phyloP scores from a whole-genome alignment of 129 eudicot genomes.

The Artemisia tridentata region DNA sequence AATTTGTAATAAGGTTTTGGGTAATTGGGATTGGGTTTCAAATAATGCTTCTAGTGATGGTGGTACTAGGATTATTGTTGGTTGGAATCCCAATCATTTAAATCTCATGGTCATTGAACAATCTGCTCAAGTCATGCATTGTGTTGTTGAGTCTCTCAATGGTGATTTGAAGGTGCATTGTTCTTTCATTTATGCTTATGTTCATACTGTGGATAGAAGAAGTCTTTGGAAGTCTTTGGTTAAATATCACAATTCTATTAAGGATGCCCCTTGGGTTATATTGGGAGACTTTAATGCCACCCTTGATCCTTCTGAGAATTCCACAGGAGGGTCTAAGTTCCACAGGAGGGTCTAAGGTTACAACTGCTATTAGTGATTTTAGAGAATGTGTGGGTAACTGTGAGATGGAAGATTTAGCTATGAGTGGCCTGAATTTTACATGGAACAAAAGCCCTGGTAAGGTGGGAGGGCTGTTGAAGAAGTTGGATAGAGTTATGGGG shows the following conservation, averaged over 20 bases:
- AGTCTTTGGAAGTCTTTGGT: no score
- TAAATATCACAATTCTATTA: no score
- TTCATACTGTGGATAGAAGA: not conserved
- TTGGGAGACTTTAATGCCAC: no score
- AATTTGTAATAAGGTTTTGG: not conserved
- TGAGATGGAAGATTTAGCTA: no score
- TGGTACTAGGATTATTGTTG: not conserved
- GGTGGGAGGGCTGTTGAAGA: not conserved
- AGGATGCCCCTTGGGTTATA: no score
- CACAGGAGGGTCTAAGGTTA: not conserved
- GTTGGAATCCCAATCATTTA: not conserved
- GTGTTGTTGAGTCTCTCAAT: not conserved
- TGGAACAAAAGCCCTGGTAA: no score
- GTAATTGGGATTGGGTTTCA: not conserved
- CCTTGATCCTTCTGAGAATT: no score
- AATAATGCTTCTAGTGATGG: not conserved
- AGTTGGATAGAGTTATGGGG: not conserved
- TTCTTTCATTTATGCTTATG: no score
- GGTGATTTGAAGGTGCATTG: not conserved
- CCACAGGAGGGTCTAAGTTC: not conserved
- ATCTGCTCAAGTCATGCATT: not conserved
- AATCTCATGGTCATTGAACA: not conserved
- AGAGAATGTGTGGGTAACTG: no score
- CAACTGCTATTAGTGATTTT: no score
- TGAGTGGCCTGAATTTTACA: no score